phyloP scores from a whole-genome alignment of 176 grass and related monocot species.

The Hordeum marinum region DNA sequence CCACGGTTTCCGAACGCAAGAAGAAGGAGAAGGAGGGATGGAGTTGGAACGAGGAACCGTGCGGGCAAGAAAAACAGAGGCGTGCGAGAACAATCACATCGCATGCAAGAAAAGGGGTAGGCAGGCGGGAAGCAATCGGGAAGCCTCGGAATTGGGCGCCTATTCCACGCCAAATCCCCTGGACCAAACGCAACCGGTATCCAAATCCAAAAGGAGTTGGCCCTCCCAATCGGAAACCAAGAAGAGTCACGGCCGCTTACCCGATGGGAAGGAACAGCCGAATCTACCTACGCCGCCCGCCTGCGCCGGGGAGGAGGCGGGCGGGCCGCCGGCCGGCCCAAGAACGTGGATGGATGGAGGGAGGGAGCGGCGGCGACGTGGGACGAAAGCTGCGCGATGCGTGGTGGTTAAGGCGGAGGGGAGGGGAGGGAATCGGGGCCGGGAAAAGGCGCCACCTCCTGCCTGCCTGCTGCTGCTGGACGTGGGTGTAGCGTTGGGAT shows the following conservation, averaged over 20 bases:
- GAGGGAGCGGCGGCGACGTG: background rate
- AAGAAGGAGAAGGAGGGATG: background rate
- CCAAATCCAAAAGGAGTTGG: slow-evolving; percentile 6
- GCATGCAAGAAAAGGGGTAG: background rate
- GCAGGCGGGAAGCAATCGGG: background rate
- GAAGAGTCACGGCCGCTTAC: slow-evolving; percentile 18
- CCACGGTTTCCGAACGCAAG: background rate
- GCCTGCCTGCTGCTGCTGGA: background rate
- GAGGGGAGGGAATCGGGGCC: background rate
- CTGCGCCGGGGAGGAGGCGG: background rate
- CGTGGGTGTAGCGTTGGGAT: background rate
- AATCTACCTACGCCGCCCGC: background rate
- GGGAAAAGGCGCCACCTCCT: background rate
- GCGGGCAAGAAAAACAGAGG: slow-evolving; percentile 9
- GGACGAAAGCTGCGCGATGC: background rate
- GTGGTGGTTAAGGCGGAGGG: background rate
- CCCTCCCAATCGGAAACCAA: background rate
- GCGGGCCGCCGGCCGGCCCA: background rate
- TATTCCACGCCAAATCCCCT: background rate
- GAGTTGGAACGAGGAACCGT: slow-evolving; percentile 18
- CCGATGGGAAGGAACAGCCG: slow-evolving; percentile 15
- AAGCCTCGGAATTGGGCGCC: background rate
- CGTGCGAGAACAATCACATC: slow-evolving; percentile 18
- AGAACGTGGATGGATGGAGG: slow-evolving; percentile 10
- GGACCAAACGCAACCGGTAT: background rate